A percentile compares a stretch with the other conserved stretches of the same genome.
Evolutionary conservation across 495 filamentous ascomycete species (phyloP).

Genomic region (Trichoderma virens): DNA sequence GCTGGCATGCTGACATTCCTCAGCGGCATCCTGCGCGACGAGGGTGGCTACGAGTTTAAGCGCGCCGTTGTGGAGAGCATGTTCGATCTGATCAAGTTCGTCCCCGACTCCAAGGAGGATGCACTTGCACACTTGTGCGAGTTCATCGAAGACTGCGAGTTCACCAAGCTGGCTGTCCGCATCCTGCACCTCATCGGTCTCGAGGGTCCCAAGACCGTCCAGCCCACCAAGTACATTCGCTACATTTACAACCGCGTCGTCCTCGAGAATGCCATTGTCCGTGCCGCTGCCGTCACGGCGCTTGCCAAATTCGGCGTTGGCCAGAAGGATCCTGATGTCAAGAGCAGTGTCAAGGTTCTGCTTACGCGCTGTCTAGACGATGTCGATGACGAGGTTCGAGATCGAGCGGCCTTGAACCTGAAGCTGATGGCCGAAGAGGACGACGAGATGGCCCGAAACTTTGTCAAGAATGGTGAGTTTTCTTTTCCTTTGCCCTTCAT

Average conservation of each 20-base stretch:
- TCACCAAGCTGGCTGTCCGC: constrained; percentile 93
- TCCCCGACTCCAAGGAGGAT: constrained; percentile 95
- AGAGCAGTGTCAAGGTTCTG: constrained; percentile 86
- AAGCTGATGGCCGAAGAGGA: constrained; percentile 72
- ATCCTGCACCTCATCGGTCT: constrained; percentile 88
- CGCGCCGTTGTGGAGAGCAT: constrained; percentile 96
- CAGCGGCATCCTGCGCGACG: constrained; percentile 88
- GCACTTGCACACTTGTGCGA: constrained; percentile 94
- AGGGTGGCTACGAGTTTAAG: constrained; percentile 98
- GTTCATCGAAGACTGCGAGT: constrained; percentile 99
- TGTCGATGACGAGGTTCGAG: constrained; percentile 93
- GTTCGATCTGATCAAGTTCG: constrained; percentile 99
- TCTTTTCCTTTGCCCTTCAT: not conserved
- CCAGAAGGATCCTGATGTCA: constrained; percentile 93
- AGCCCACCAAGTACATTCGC: constrained; percentile 96
- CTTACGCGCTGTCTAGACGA: constrained; percentile 93
- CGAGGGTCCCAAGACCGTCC: constrained; percentile 90
- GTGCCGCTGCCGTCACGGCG: constrained; percentile 91
- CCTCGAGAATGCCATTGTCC: constrained; percentile 91
- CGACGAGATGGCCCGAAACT: constrained; percentile 75
- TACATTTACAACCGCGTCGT: constrained; percentile 99
- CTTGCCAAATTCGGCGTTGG: constrained; percentile 95
- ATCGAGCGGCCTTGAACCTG: constrained; percentile 89
- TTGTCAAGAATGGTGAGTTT: constrained; percentile 80
- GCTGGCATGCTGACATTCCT: constrained; percentile 96